Percentiles rank a stretch among this genome's conserved stretches.
phyloP scores from a whole-genome alignment of 192 early-diverging fungal species.

The Glomus cerebriforme region DNA sequence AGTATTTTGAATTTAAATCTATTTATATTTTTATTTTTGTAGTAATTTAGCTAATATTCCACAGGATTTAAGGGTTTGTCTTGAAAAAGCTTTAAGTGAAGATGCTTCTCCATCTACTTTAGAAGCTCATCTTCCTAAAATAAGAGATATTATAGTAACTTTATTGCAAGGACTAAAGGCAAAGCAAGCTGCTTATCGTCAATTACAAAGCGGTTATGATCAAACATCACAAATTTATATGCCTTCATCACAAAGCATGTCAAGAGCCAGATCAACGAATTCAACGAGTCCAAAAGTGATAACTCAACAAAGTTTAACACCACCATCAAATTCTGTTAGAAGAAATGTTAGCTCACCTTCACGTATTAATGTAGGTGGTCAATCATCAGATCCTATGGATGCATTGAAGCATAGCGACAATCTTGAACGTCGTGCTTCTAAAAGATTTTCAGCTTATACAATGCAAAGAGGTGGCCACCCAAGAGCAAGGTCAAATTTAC shows the following conservation, averaged over 20 bases:
- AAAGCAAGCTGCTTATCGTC: constrained; percentile 52
- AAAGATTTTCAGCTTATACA: constrained; percentile 17
- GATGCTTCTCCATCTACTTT: constrained; percentile 45
- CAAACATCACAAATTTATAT: neutral
- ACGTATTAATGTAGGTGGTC: neutral
- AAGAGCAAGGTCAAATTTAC: neutral
- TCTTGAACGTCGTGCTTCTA: constrained; percentile 31
- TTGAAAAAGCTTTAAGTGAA: constrained; percentile 49
- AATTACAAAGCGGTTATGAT: constrained; percentile 27
- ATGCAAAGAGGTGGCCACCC: neutral
- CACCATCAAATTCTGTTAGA: neutral
- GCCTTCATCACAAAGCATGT: neutral
- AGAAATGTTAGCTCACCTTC: constrained; percentile 11
- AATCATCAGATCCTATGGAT: constrained; percentile 21
- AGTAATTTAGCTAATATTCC: constrained; percentile 52
- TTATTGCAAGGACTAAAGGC: constrained; percentile 54
- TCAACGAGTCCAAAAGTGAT: neutral
- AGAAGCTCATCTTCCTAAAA: constrained; percentile 53
- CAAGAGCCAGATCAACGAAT: neutral
- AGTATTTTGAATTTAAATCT: too few relatives aligned
- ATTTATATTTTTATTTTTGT: neutral
- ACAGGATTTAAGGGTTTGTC: constrained; percentile 44
- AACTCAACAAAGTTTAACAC: neutral
- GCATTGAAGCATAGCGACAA: constrained; percentile 18
- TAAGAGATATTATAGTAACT: constrained; percentile 53